Base-by-base conservation (phyloP, 371 early-diverging fungal genomes). In the Mucor sp. region DNA sequence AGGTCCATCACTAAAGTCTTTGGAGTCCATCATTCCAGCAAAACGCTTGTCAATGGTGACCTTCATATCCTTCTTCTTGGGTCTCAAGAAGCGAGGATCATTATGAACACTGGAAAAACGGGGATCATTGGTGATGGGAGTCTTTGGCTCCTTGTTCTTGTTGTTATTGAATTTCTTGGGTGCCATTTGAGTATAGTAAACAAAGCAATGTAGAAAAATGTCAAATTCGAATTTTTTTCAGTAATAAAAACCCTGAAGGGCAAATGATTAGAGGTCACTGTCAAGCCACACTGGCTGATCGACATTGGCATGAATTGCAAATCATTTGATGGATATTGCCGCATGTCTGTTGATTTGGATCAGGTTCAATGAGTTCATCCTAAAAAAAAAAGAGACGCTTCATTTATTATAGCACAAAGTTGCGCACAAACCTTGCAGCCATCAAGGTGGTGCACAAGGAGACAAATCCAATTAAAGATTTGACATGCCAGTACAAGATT, bases 31-130 rank as follows among this genome's bases (percentile, higher is more conserved):
- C 91, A 96, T 92, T 59, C 84, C 72, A 44, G 87, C 77, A 79
- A 97, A 97, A 60, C 98, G 93, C 59, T 87, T 81, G 84, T 98
- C 99, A 39, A 98, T 86, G n/a, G 86, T 86, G 60, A 98, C 89
- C 77, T 97, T 97, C 66, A 82, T 76, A 58, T 90, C 90, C 71
- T 87, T 87, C 81, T 91, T 93, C 69, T 90, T 90, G 27, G 95
- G 91, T 67, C 90, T 79, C 65, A 80, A 67, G 76, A 98, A 98
- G 12, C 97, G 90, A 62, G 97, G 96, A 81, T 98, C 97, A 50
- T 87, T 75, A 69, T 93, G 93, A 15, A 95, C 89, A 69, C 88
- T 89, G 0, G 87, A 68, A 72, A 98, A 98, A 59, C 98, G 91
- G 43, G 91, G 72, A 79, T 97, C 97, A 17, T 75, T 74, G 6